Conservation (phyloP, 208 protist genomes). For the Leishmania tropica region DNA sequence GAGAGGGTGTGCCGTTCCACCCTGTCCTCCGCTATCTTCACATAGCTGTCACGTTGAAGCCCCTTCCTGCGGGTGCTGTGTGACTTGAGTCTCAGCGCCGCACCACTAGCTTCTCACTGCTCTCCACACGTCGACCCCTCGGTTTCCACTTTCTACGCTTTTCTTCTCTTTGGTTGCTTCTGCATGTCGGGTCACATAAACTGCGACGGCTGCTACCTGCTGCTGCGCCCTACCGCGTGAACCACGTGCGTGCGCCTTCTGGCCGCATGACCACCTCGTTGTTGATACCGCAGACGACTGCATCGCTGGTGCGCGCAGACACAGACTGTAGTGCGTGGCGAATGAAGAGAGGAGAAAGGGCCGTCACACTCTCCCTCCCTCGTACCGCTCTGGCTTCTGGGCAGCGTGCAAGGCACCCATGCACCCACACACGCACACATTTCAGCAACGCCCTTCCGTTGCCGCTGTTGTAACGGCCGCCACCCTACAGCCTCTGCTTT, state of each 20-base stretch:
- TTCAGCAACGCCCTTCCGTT: background rate
- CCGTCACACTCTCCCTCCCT: background rate
- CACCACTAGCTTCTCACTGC: background rate
- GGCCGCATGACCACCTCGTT: background rate
- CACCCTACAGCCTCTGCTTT: background rate
- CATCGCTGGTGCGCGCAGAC: background rate
- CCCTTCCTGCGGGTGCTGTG: background rate
- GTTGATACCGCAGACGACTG: background rate
- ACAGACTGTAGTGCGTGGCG: background rate
- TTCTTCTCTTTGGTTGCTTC: background rate
- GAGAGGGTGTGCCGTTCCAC: background rate
- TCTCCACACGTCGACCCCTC: background rate
- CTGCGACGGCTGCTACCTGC: background rate
- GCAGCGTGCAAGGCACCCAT: background rate
- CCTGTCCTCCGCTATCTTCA: background rate
- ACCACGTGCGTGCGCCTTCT: background rate
- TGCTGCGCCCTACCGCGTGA: background rate
- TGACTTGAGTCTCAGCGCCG: background rate
- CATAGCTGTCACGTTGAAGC: background rate
- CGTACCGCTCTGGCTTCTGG: background rate
- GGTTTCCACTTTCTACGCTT: background rate
- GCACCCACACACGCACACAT: background rate
- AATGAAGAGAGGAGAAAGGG: background rate
- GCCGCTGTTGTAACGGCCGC: background rate
- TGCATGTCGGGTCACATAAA: background rate